These are phyloP conservation scores for Astraeus odoratus DNA, from an alignment of 768 basidiomycete genomes.

Conservation along the genomic window DNA sequence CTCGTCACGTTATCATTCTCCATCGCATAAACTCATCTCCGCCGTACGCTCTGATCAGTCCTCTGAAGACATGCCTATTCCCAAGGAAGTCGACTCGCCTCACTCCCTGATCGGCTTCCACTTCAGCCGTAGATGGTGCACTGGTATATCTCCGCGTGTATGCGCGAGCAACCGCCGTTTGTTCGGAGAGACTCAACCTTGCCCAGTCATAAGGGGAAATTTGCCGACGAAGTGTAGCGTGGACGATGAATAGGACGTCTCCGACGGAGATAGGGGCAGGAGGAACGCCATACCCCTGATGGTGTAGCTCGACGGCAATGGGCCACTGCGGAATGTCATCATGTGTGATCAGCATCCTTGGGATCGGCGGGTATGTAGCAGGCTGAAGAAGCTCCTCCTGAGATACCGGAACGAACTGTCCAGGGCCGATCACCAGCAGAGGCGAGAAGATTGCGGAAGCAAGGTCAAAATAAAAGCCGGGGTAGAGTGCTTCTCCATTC, in stretches of 20 bases:
- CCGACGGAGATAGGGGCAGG: constrained; percentile 47
- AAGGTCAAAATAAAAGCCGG: constrained; percentile 51
- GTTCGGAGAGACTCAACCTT: constrained; percentile 18
- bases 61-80: constrained; percentile 24
- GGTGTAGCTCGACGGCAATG: constrained; percentile 43
- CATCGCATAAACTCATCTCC: constrained; percentile 1
- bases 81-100: constrained; percentile 26
- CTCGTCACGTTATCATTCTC: neutral
- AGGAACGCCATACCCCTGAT: too few relatives aligned
- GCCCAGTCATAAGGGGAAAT: constrained; percentile 33
- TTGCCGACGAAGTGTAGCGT: constrained; percentile 38
- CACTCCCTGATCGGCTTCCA: constrained; percentile 26
- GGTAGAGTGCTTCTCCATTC: constrained; percentile 42
- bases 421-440: constrained; percentile 30
- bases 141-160: constrained; percentile 31
- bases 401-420: constrained; percentile 33
- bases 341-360: constrained; percentile 47
- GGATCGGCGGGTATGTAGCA: constrained; percentile 51
- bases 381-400: constrained; percentile 41
- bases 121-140: constrained; percentile 19
- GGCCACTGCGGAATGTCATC: constrained; percentile 55
- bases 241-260: constrained; percentile 49
- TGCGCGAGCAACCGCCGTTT: constrained; percentile 28
- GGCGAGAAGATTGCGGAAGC: constrained; percentile 41
- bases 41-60: constrained; percentile 14